phyloP scores from a whole-genome alignment of 257 asterid genomes.

The Salvia hispanica region DNA sequence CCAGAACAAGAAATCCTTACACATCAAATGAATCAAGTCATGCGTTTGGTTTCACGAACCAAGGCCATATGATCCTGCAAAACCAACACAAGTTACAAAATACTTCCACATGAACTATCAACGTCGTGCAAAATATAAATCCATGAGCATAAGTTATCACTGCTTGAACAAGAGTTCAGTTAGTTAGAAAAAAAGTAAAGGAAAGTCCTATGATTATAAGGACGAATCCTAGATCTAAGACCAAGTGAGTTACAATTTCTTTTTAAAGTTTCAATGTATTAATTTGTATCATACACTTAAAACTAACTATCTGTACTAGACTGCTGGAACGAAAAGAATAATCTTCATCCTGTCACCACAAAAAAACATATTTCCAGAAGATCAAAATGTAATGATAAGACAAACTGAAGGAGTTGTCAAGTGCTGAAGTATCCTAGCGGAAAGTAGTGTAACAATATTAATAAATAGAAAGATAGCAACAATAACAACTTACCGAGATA shows the following conservation, averaged over 20 bases:
- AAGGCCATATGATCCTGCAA: slow-evolving; percentile 19
- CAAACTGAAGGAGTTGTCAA: slow-evolving; percentile 6
- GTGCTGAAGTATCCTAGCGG: not conserved
- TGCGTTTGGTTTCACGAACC: slow-evolving; percentile 13
- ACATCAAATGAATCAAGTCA: not conserved
- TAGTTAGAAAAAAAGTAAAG: not conserved
- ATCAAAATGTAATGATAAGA: not conserved
- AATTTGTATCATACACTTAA: not conserved
- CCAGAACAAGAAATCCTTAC: slow-evolving; percentile 10
- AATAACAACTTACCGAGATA: slow-evolving; percentile 68
- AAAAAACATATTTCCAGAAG: not conserved
- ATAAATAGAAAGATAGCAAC: slow-evolving; percentile 19
- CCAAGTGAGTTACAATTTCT: too few relatives aligned
- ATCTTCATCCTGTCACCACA: not conserved
- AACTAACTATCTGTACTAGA: not conserved
- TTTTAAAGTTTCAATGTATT: not conserved
- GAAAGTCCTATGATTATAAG: not conserved
- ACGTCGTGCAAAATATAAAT: not conserved
- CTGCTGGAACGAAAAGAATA: not conserved
- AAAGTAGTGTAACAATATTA: not conserved
- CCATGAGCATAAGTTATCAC: not conserved
- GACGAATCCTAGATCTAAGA: not conserved
- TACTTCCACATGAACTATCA: not conserved
- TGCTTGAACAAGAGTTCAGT: not conserved
- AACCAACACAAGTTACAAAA: not conserved